A percentile compares a stretch with the other conserved stretches of the same genome.
Conservation (phyloP, 495 filamentous ascomycete genomes). For the Aspergillus leporis region DNA sequence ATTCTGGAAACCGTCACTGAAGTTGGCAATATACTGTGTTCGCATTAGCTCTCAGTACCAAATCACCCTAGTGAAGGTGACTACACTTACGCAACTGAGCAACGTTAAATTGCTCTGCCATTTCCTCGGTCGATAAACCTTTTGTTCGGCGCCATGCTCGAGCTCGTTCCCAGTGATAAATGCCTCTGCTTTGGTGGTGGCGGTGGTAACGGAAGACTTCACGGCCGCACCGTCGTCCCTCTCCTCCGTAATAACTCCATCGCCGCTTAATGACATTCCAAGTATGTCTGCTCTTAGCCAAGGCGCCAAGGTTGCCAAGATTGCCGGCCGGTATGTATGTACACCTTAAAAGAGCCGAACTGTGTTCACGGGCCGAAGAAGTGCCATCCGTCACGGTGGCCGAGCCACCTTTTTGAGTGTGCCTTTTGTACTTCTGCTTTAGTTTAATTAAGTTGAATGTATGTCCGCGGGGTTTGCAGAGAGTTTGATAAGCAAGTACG, state of each 20-base stretch:
- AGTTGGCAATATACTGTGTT: conserved; percentile 37
- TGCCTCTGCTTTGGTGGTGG: background rate
- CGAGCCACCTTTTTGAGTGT: background rate
- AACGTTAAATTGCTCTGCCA: conserved; percentile 31
- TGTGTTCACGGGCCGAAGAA: no score
- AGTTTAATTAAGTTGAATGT: background rate
- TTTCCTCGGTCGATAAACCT: conserved; percentile 18
- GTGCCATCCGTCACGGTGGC: no score
- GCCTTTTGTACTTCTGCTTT: background rate
- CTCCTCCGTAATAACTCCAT: background rate
- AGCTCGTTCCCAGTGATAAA: background rate
- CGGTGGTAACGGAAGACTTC: background rate
- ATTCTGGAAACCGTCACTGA: conserved; percentile 41
- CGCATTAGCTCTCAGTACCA: conserved; percentile 1
- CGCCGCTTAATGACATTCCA: background rate
- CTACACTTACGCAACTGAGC: conserved; percentile 25
- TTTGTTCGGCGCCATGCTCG: background rate
- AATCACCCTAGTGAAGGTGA: background rate
- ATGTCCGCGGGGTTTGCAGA: background rate
- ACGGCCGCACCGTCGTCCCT: background rate
- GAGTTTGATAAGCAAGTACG: background rate
- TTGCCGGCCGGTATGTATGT: background rate
- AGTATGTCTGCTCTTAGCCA: background rate
- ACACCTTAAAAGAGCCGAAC: background rate
- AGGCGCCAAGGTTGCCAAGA: background rate